Base-by-base conservation (phyloP, 106 monocot species). In the Dendrobium catenatum region DNA sequence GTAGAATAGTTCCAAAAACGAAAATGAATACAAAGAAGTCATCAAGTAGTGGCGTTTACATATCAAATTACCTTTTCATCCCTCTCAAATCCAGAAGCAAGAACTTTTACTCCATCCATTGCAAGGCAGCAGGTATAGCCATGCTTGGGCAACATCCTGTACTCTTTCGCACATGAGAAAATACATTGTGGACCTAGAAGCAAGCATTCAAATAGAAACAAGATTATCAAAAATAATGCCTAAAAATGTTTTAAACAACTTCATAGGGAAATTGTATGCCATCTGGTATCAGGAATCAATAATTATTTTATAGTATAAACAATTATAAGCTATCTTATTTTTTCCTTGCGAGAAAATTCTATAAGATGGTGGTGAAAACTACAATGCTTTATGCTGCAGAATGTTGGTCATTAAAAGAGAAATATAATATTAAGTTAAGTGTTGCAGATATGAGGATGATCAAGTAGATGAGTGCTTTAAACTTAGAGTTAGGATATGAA, bases 31-130 rank as follows among this genome's bases (percentile, higher is more conserved):
- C 20, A 51, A 33, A 58, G 33, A 20, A 58, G 31, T 6, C 29
- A 78, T 17, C 29, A 78, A 29, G 58, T 58, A 22, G 13, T 6
- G 27, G 27, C 49, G 46, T 77, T 70, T 33, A 49, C 37, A 77
- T 17, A 79, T 24, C 22, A 41, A 16, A 78, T 80, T 78, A 94
- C 97, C 92, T 92, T 97, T 77, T 97, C 90, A 58, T 90, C 92
- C 79, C 89, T 92, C 55, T 91, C 94, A 88, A 97, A 98, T 78
- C 94, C 94, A 82, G 93, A 93, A 42, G 88, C 83, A 68, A 99
- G 83, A 54, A 99, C 84, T 82, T 93, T 99, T 67, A 99, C 95
- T 67, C 95, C 92, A 85, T 93, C 98, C 98, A 99, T 95, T 84
- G 95, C 95, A 74, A 99, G 91, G 67, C 98, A 99, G 84, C 98